Percentiles rank a stretch among this genome's conserved stretches.
phyloP scores from a whole-genome alignment of 2,329 filamentous ascomycete species.

The Pestalotiopsis fici region DNA sequence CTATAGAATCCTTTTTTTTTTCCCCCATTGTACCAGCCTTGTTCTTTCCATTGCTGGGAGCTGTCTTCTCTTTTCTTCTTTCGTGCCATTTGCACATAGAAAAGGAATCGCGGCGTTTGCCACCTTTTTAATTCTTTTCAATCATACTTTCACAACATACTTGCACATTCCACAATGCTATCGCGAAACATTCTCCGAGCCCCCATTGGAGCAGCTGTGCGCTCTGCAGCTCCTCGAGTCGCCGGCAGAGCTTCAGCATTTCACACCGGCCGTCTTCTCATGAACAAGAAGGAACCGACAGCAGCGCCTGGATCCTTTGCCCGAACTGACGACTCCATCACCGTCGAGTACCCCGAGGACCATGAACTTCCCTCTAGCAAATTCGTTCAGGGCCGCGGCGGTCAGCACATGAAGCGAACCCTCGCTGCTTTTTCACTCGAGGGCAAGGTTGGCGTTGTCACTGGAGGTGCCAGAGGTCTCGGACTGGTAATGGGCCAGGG shows the following conservation, averaged over 20 bases:
- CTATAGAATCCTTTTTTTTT: background rate
- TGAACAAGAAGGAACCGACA: slow-evolving; percentile 24
- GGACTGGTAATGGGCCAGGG: slow-evolving; percentile 93
- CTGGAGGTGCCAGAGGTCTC: slow-evolving; percentile 85
- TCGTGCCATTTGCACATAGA: background rate
- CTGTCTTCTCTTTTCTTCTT: background rate
- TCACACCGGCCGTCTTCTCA: slow-evolving; percentile 25
- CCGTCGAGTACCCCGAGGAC: slow-evolving; percentile 77
- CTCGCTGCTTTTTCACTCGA: slow-evolving; percentile 86
- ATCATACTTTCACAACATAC: background rate
- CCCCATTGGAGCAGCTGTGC: background rate
- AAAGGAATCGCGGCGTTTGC: background rate
- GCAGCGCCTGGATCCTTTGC: slow-evolving; percentile 63
- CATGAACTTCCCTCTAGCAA: slow-evolving; percentile 69
- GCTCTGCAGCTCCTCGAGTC: background rate
- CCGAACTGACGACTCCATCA: slow-evolving; percentile 77
- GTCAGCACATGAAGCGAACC: slow-evolving; percentile 81
- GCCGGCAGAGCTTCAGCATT: slow-evolving; percentile 12
- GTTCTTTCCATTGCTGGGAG: background rate
- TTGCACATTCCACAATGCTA: background rate
- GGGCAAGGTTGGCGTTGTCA: slow-evolving; percentile 80
- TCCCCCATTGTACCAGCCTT: background rate
- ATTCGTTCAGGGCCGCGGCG: slow-evolving; percentile 75
- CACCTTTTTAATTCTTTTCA: background rate
- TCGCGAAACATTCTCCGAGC: slow-evolving; percentile 1